Conservation (phyloP, 805 yeast genomes). For the Cyberlindnera xishuangbannaensis region DNA sequence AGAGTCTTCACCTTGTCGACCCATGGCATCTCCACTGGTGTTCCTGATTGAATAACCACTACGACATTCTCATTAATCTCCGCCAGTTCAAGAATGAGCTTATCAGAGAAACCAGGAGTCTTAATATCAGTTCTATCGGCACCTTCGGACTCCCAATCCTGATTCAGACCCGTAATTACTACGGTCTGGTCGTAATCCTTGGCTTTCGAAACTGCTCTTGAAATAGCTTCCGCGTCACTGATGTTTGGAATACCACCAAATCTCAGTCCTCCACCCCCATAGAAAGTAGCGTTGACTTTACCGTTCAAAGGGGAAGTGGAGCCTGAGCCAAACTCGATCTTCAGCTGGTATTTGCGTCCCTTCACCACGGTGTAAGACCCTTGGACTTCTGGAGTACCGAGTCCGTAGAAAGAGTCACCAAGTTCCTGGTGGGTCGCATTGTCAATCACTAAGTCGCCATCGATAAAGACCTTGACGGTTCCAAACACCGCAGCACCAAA, state of each 20-base stretch:
- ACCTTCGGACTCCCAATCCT: slow-evolving; percentile 58
- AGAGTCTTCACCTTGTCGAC: slow-evolving; percentile 34
- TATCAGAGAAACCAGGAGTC: slow-evolving; percentile 43
- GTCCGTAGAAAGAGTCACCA: slow-evolving; percentile 49
- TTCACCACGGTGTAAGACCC: slow-evolving; percentile 32
- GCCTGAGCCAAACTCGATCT: slow-evolving; percentile 45
- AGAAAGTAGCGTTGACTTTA: slow-evolving; percentile 22
- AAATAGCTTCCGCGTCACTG: slow-evolving; percentile 26
- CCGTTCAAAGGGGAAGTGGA: slow-evolving; percentile 27
- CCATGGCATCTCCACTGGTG: slow-evolving; percentile 60
- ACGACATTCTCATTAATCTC: slow-evolving; percentile 45
- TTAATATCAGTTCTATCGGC: slow-evolving; percentile 46
- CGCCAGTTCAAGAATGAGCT: slow-evolving; percentile 38
- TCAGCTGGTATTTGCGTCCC: slow-evolving; percentile 39
- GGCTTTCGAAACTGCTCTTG: slow-evolving; percentile 41
- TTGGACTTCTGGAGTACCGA: slow-evolving; percentile 44
- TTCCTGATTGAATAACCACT: slow-evolving; percentile 54
- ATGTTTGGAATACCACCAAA: slow-evolving; percentile 26
- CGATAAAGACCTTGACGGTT: slow-evolving; percentile 47
- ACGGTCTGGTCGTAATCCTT: slow-evolving; percentile 45
- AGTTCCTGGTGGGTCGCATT: slow-evolving; percentile 43
- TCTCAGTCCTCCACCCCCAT: slow-evolving; percentile 31
- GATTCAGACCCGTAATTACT: slow-evolving; percentile 44
- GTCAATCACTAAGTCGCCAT: slow-evolving; percentile 46
- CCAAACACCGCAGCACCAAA: slow-evolving; percentile 51